Evolutionary conservation across 192 early-diverging fungal species (phyloP).

Genomic region (Mycoemilia scoparia): DNA sequence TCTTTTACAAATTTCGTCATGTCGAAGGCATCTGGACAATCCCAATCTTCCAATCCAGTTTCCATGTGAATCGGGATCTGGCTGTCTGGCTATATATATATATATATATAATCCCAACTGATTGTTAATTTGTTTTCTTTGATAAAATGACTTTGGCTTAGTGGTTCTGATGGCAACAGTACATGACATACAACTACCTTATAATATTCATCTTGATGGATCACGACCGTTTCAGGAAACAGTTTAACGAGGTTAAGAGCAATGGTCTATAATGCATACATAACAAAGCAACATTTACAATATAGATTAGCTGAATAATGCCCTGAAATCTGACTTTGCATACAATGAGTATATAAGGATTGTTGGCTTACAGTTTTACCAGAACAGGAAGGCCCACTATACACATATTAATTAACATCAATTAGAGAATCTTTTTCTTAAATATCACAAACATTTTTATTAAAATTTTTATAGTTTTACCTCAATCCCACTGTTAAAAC

Average conservation of each 20-base stretch:
- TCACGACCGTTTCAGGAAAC: conserved; percentile 34
- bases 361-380: conserved; percentile 43
- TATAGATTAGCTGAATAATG: not conserved
- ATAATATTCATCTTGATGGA: conserved; percentile 68
- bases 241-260: conserved; percentile 35
- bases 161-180: not conserved
- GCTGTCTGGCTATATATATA: conserved; percentile 23
- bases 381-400: conserved; percentile 48
- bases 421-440: too few species aligned
- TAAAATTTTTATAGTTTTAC: too few species aligned
- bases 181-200: conserved; percentile 14
- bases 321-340: not conserved
- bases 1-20: conserved; percentile 12
- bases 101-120: not conserved
- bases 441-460: too few species aligned
- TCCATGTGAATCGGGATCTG: conserved; percentile 42
- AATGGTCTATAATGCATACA: conserved; percentile 19
- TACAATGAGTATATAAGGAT: not conserved
- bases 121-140: not conserved
- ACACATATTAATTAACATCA: conserved; percentile 10
- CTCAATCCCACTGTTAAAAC: too few species aligned
- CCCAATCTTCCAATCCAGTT: conserved; percentile 51
- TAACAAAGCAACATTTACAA: not conserved
- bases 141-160: too few species aligned
- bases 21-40: conserved; percentile 56